These are phyloP conservation scores for Gossypium trilobum DNA, from an alignment of 441 rosid genomes.

Conservation along the genomic window DNA sequence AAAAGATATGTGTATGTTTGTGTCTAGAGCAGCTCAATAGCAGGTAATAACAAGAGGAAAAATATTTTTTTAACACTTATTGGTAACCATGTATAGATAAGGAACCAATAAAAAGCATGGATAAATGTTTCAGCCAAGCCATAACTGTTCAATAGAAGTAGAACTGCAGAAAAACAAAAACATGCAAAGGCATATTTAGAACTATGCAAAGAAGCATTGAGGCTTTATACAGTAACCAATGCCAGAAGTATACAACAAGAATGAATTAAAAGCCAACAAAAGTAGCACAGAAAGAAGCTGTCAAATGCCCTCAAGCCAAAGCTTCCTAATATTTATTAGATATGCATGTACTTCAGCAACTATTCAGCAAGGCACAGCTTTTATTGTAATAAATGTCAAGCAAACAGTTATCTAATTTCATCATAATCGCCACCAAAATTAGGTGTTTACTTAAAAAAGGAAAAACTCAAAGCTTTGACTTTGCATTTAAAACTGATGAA, in stretches of 20 bases:
- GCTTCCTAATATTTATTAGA: not conserved
- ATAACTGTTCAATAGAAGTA: not conserved
- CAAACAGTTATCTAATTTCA: not conserved
- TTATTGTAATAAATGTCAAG: not conserved
- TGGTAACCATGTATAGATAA: not conserved
- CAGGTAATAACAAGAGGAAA: not conserved
- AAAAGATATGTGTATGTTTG: not conserved
- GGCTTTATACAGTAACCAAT: not conserved
- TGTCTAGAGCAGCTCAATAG: not conserved
- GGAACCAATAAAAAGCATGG: not conserved
- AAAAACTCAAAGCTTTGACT: not conserved
- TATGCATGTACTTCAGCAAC: not conserved
- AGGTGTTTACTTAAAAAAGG: not conserved
- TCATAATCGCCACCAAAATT: not conserved
- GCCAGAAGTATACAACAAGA: not conserved
- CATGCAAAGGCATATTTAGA: not conserved
- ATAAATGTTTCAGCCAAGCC: not conserved
- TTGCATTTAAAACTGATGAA: not conserved
- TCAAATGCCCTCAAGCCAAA: not conserved
- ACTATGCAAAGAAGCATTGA: not conserved
- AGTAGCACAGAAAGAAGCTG: not conserved
- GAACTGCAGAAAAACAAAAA: constrained; percentile 1
- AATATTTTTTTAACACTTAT: not conserved
- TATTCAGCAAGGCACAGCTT: not conserved
- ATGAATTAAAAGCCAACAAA: constrained; percentile 3